Evolutionary conservation across 1,139 yeast genomes (phyloP).

Genomic region (Yamadazyma membranifaciens): DNA sequence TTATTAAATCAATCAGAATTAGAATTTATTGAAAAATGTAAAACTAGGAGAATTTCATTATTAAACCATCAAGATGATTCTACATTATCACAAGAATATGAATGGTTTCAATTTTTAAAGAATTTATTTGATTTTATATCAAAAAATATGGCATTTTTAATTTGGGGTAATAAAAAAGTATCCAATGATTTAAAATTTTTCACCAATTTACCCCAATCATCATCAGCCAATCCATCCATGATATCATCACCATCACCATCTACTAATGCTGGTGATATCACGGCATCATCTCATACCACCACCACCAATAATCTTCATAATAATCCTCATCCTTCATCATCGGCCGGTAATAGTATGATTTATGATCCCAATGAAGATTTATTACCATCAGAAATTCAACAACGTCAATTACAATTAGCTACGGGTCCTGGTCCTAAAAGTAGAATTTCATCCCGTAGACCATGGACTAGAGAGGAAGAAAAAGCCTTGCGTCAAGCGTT

Average conservation of each 20-base stretch:
- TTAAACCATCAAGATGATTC: constrained; percentile 47
- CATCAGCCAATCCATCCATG: background rate
- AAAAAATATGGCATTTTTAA: constrained; percentile 67
- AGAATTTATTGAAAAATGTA: constrained; percentile 71
- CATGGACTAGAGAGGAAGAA: constrained; percentile 92
- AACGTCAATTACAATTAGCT: constrained; percentile 40
- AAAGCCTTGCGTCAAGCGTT: constrained; percentile 79
- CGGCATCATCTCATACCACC: background rate
- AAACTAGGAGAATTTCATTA: constrained; percentile 62
- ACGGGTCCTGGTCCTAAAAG: constrained; percentile 27
- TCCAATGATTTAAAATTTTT: background rate
- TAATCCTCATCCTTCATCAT: background rate
- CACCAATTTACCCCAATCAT: background rate
- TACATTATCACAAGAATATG: constrained; percentile 36
- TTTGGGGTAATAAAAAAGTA: constrained; percentile 58
- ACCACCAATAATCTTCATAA: constrained; percentile 7
- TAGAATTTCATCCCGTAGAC: constrained; percentile 45
- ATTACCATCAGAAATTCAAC: constrained; percentile 48
- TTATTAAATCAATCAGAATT: constrained; percentile 63
- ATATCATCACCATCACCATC: background rate
- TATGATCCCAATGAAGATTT: constrained; percentile 18
- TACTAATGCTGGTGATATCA: background rate
- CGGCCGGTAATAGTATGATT: constrained; percentile 2
- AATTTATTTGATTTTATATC: constrained; percentile 77
- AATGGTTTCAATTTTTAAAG: constrained; percentile 40